phyloP scores from a whole-genome alignment of 108 stramenopile genomes.

The Schizochytrium sp. region DNA sequence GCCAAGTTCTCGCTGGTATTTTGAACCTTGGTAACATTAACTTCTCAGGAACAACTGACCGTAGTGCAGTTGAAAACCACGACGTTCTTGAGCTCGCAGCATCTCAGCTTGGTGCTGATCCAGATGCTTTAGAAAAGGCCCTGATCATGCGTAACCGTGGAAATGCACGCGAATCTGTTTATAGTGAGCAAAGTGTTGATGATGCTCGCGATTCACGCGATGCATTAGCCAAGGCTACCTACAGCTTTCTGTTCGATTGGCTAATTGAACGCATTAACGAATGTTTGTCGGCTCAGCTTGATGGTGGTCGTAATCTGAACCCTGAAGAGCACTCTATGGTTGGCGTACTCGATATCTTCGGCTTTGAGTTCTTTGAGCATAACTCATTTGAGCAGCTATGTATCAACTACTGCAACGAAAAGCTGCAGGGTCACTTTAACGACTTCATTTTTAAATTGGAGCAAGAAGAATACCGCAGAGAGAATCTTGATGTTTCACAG shows the following conservation, averaged over 20 bases:
- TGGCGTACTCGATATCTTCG: constrained; percentile 73
- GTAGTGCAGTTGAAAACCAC: constrained; percentile 73
- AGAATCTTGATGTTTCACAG: constrained; percentile 53
- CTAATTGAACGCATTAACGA: constrained; percentile 76
- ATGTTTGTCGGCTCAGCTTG: not conserved
- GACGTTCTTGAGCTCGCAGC: constrained; percentile 78
- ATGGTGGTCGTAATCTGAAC: constrained; percentile 28
- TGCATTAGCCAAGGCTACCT: constrained; percentile 77
- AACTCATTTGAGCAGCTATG: constrained; percentile 74
- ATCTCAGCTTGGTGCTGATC: constrained; percentile 64
- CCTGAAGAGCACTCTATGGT: constrained; percentile 50
- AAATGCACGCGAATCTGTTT: constrained; percentile 56
- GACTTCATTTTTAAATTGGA: constrained; percentile 66
- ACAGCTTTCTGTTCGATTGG: constrained; percentile 76
- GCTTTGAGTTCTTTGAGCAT: constrained; percentile 70
- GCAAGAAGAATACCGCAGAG: constrained; percentile 63
- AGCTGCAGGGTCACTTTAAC: constrained; percentile 72
- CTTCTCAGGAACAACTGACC: constrained; percentile 82
- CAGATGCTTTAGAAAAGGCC: constrained; percentile 65
- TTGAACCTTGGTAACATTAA: constrained; percentile 72
- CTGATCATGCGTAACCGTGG: constrained; percentile 44
- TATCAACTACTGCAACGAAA: constrained; percentile 73
- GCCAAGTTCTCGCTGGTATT: constrained; percentile 65
- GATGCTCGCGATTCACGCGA: constrained; percentile 76
- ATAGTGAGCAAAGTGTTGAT: constrained; percentile 64